Percentiles rank a stretch among this genome's conserved stretches.
phyloP scores from a whole-genome alignment of 2,329 filamentous ascomycete species.

The Sodiomyces alkalinus region DNA sequence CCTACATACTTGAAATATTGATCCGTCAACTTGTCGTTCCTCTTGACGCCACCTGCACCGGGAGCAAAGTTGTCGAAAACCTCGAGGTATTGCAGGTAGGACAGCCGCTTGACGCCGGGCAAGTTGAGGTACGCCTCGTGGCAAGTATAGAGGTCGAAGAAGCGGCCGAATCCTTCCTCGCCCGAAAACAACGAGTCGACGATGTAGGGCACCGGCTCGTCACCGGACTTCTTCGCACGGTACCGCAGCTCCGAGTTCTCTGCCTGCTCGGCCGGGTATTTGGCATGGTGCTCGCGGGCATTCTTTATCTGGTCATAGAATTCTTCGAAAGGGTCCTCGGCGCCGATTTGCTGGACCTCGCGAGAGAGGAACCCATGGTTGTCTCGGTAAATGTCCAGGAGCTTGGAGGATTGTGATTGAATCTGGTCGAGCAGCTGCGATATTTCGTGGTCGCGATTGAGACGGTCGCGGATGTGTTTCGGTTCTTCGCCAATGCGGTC shows the following conservation, averaged over 20 bases:
- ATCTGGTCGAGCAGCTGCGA: constrained; percentile 76
- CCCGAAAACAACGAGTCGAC: constrained; percentile 90
- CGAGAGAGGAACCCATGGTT: constrained; percentile 52
- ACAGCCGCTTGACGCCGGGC: constrained; percentile 67
- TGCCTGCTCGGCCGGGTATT: constrained; percentile 86
- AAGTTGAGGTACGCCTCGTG: constrained; percentile 89
- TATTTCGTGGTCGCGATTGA: constrained; percentile 87
- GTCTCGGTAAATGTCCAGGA: constrained; percentile 77
- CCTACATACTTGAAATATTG: constrained; percentile 84
- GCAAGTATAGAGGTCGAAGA: constrained; percentile 70
- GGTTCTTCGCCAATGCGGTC: constrained; percentile 83
- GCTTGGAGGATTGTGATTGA: constrained; percentile 65
- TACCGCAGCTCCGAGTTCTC: constrained; percentile 93
- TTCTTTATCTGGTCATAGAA: constrained; percentile 76
- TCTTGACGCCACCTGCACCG: constrained; percentile 58
- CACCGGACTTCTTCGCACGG: constrained; percentile 49
- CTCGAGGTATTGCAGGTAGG: constrained; percentile 87
- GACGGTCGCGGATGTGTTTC: constrained; percentile 73
- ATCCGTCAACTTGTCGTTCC: constrained; percentile 77
- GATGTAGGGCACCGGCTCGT: constrained; percentile 46
- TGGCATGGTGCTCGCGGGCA: constrained; percentile 75
- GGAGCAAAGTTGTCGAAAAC: constrained; percentile 75
- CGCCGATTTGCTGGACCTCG: constrained; percentile 73
- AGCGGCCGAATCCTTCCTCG: constrained; percentile 86
- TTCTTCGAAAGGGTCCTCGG: constrained; percentile 74